Evolutionary conservation across 2,329 filamentous ascomycete genomes (phyloP), one percentile per base, ranked within the genome.

Genomic region (Colletotrichum sp.): DNA sequence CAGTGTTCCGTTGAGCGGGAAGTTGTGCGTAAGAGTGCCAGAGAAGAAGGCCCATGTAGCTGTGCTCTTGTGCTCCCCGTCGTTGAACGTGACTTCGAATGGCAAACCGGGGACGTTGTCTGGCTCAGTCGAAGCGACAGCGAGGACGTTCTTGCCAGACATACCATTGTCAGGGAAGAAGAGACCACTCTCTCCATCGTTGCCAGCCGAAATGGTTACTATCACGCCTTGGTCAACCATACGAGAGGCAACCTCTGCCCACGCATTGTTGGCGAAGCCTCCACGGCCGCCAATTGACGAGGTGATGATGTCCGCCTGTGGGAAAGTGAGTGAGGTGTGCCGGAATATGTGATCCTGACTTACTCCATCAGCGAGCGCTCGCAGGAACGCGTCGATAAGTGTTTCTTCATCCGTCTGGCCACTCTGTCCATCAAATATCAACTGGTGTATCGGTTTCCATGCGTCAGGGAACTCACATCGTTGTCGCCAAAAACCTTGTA

Each of bases 131-230:
- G 88, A 87, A 24, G 86, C 88, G 44, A 88, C 82, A 15, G 86
- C 84, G 15, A 86, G 85, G 7, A 86, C 85, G 8, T 84, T 82
- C 60, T 82, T 82, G 8, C 86, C 87, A 8, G 85, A 84, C 15
- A 86, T 81, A 12, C 86, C 85, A 24, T 82, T 83, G 36, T 81
- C 83, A 18, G 83, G 82, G 59, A 84, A 85, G 78, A 87, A 87
- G 2, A 86, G 78, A 4, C 87, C 87, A n/a, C 81, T 77, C 28
- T 79, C 80, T 18, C 87, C 87, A 30, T 83, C 81, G 68, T 89
- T 89, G 28, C 87, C 87, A 5, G 84, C 85, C 0, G 86, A 84
- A 34, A 87, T 82, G 8, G 84, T 84, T 32, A 86, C 83, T 6
- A 85, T 81, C 4, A 86, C 82, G 28, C 86, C 86, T 21, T 82